Evolutionary conservation across 129 eudicot genomes (phyloP), one percentile per base, ranked within the genome.

Genomic region (Sambucus nigra): DNA sequence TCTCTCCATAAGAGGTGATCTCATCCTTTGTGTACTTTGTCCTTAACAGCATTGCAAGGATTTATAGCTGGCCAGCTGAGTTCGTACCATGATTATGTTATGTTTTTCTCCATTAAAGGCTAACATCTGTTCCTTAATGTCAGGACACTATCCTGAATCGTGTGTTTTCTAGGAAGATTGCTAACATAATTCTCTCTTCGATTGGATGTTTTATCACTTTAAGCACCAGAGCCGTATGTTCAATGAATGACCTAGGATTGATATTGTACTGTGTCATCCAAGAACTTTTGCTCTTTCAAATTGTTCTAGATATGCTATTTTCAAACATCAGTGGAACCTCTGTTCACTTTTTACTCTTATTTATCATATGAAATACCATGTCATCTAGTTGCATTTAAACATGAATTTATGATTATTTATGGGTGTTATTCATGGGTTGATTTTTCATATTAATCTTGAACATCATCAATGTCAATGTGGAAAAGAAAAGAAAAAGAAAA

Each of bases 31-130:
- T 35, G 78, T 55, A 66, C 64, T 60, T 39, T 66, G 61, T 69
- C 67, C 80, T 60, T 52, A 73, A 63, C 67, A 72, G 69, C 54
- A 66, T 52, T 76, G 70, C 83, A 66, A 76, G 53, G n/a, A 42
- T 28, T 19, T 44, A 50, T 52, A 65, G 69, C 70, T 61, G 64
- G 73, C 83, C 66, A 49, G 33, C 60, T 66, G 69, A 58, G 48
- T 38, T 61, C 63, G 79, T 77, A 67, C 76, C 64, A 70, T 81
- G 56, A 74, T 67, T 73, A 57, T 41, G 53, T 40, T 58, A 24
- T 61, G 28, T 25, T 52, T 29, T 40, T 39, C 31, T 19, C 33
- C 50, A 16, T 11, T 47, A 57, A 64, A 47, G 57, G 32, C 51
- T 11, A 12, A 14, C 54, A 29, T 33, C 19, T 45, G 5, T 47